These are phyloP conservation scores for Craterostigma plantagineum DNA, from an alignment of 257 asterid genomes.

Conservation along the genomic window DNA sequence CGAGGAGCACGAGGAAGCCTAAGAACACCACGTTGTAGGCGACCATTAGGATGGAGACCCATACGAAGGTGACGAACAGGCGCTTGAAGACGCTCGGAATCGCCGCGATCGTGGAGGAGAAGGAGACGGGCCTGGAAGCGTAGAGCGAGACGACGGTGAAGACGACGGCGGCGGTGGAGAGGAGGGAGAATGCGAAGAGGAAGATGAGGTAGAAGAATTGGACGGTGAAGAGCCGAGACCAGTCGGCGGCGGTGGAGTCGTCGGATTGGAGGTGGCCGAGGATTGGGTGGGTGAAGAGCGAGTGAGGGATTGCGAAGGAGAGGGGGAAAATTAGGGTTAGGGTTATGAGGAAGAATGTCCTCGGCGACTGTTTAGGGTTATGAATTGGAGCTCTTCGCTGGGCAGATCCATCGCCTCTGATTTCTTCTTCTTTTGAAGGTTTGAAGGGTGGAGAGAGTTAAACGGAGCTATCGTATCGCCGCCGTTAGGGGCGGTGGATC, in stretches of 20 bases:
- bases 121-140: conserved; percentile 75
- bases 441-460: not conserved
- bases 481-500: too few relatives aligned
- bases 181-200: conserved; percentile 81
- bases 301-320: conserved; percentile 85
- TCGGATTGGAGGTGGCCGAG: conserved; percentile 44
- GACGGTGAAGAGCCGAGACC: conserved; percentile 57
- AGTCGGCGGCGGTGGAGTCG: conserved; percentile 34
- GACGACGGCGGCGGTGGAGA: conserved; percentile 85
- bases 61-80: conserved; percentile 55
- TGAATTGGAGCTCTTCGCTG: conserved; percentile 60
- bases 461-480: too few relatives aligned
- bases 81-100: conserved; percentile 70
- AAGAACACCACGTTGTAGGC: conserved; percentile 44
- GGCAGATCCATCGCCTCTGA: conserved; percentile 87
- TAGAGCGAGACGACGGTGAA: conserved; percentile 83
- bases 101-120: conserved; percentile 50
- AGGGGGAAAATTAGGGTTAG: conserved; percentile 65
- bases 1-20: conserved; percentile 39
- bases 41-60: conserved; percentile 65
- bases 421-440: too few relatives aligned
- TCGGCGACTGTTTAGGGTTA: conserved; percentile 68
- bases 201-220: conserved; percentile 71
- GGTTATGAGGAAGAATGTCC: conserved; percentile 63
- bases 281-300: conserved; percentile 78